Evolutionary conservation across 148 eudicot genomes (phyloP).

Genomic region (Pouteria glomerata): DNA sequence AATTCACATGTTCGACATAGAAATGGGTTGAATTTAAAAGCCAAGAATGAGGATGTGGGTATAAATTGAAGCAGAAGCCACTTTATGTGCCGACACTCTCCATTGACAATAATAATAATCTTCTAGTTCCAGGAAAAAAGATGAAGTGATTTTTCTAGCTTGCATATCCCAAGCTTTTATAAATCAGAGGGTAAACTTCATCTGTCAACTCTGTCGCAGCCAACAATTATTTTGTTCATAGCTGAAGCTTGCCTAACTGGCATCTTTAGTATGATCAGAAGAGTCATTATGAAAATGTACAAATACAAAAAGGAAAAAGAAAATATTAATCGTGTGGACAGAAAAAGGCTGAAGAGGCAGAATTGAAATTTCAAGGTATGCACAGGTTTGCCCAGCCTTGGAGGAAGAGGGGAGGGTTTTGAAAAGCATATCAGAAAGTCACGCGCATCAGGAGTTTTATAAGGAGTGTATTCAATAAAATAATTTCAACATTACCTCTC

Average conservation of each 20-base stretch:
- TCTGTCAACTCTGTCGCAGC: neutral
- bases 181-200: neutral
- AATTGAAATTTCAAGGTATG: neutral
- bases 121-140: neutral
- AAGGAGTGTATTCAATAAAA: neutral
- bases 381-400: neutral
- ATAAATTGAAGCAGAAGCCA: neutral
- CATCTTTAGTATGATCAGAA: neutral
- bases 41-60: neutral
- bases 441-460: neutral
- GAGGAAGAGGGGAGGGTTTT: too few relatives aligned
- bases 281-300: neutral
- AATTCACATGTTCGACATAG: neutral
- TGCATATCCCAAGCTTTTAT: neutral
- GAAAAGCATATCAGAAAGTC: neutral
- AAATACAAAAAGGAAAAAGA: neutral
- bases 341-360: neutral
- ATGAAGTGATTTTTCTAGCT: neutral
- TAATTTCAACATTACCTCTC: slow-evolving; percentile 39
- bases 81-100: neutral
- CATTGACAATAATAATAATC: neutral
- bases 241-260: neutral
- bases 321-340: neutral
- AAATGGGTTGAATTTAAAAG: neutral
- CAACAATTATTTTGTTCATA: neutral